phyloP scores from a whole-genome alignment of 164 flowering plant genomes.

The Kalanchoe fedtschenkoi region DNA sequence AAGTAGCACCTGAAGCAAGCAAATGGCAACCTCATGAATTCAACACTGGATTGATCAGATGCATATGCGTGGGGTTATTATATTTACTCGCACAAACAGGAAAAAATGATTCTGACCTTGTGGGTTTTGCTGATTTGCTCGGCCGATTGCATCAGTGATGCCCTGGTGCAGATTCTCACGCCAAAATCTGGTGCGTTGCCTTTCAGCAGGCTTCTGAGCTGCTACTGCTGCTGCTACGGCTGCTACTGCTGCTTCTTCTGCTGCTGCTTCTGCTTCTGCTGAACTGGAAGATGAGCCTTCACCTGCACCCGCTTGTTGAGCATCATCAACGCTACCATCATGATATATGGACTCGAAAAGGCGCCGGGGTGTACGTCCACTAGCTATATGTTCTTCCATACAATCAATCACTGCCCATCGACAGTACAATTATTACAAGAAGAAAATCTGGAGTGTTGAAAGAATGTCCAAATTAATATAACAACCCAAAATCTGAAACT shows the following conservation, averaged over 20 bases:
- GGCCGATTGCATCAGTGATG: not conserved
- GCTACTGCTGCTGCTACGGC: too few relatives aligned
- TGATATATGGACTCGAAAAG: too few relatives aligned
- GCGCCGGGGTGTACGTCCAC: not conserved
- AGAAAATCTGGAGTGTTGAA: too few relatives aligned
- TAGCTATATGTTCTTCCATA: not conserved
- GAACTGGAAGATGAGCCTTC: not conserved
- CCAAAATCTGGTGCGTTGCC: not conserved
- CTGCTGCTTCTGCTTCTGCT: too few relatives aligned
- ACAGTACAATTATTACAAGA: too few relatives aligned
- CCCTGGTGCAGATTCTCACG: not conserved
- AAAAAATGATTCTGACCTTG: not conserved
- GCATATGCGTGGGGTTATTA: not conserved
- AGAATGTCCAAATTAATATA: not conserved
- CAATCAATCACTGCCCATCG: not conserved
- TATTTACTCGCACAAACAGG: too few relatives aligned
- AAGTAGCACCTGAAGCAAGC: not conserved
- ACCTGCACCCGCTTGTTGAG: not conserved
- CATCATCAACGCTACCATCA: too few relatives aligned
- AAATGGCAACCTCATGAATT: not conserved
- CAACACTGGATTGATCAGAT: not conserved
- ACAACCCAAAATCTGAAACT: not conserved
- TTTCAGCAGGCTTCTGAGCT: not conserved
- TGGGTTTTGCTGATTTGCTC: not conserved
- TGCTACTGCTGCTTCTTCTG: too few relatives aligned